These are phyloP conservation scores for Immersiporthe knoxdaviesiana DNA, from an alignment of 2,329 filamentous ascomycete species.

Conservation along the genomic window DNA sequence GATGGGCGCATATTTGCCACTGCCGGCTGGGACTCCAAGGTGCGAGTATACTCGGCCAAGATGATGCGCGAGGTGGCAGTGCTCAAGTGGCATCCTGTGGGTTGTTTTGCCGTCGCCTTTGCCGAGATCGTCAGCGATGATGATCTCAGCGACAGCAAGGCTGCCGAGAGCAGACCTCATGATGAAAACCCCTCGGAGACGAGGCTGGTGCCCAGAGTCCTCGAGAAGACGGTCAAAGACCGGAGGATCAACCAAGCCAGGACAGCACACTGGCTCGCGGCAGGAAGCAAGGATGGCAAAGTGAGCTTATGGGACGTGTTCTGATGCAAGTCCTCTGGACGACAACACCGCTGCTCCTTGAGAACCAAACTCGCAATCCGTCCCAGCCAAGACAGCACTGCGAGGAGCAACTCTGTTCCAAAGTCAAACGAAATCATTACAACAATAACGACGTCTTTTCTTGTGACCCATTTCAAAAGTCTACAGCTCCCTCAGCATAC, in stretches of 20 bases:
- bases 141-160: constrained; percentile 6
- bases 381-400: background rate
- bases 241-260: constrained; percentile 67
- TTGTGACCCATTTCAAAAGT: background rate
- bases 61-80: constrained; percentile 87
- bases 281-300: constrained; percentile 92
- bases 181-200: constrained; percentile 28
- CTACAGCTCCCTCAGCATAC: constrained; percentile 18
- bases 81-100: constrained; percentile 90
- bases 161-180: constrained; percentile 2
- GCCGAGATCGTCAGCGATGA: constrained; percentile 45
- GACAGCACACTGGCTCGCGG: constrained; percentile 84
- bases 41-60: constrained; percentile 80
- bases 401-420: background rate
- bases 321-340: constrained; percentile 41
- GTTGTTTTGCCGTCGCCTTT: constrained; percentile 83
- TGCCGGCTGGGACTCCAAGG: constrained; percentile 85
- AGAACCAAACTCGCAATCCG: background rate
- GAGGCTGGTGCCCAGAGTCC: constrained; percentile 35
- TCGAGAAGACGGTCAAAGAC: constrained; percentile 60
- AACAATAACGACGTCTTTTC: background rate
- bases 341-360: background rate
- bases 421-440: background rate
- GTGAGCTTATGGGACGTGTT: constrained; percentile 96
- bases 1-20: constrained; percentile 87